Evolutionary conservation across 2,329 filamentous ascomycete genomes (phyloP), one percentile per base, ranked within the genome.

Genomic region (Aureobasidium uvarum): DNA sequence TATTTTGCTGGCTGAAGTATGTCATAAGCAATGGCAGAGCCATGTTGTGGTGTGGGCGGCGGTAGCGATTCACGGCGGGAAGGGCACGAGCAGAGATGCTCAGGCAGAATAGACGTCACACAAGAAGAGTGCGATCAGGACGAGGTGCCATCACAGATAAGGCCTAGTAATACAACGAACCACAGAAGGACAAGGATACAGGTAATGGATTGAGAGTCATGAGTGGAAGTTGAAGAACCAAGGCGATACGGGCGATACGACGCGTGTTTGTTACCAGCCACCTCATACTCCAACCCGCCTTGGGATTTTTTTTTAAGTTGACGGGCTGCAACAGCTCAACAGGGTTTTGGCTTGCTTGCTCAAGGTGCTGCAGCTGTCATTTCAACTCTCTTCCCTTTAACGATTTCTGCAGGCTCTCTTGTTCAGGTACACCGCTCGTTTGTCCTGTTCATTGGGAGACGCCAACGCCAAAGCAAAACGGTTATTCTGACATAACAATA

Each of bases 401-500:
- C 28, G 3, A 55, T 7, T 20, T 33, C 25, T 54, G 31, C 28
- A 39, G 58, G 16, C 14, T 31, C 48, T 50, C 33, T 41, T 28
- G 45, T n/a, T 28, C 58, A 62, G 58, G 28, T 51, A 50, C 43
- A 50, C 58, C 45, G 58, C 58, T 62, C 45, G 43, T 62, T 62
- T 51, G 58, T 20, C 13, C 41, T 48, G 56, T 60, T 60, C 56
- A 60, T 60, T 41, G n/a, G 55, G 55, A 59, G 55, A 59, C 56
- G 56, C 56, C 41, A 60, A 60, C 56, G 56, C 58, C 58, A 62
- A 51, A 62, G 36, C 31, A 39, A 33, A 46, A 60, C 41, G 28
- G 56, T 46, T 51, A 62, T 54, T 52, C 54, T 45, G 60, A 63
- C 60, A 63, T 16, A 62, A 63, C 60, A 63, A 54, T 52, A 46